These are phyloP conservation scores for Saturnispora besseyi DNA, from an alignment of 805 yeast species.

Conservation along the genomic window DNA sequence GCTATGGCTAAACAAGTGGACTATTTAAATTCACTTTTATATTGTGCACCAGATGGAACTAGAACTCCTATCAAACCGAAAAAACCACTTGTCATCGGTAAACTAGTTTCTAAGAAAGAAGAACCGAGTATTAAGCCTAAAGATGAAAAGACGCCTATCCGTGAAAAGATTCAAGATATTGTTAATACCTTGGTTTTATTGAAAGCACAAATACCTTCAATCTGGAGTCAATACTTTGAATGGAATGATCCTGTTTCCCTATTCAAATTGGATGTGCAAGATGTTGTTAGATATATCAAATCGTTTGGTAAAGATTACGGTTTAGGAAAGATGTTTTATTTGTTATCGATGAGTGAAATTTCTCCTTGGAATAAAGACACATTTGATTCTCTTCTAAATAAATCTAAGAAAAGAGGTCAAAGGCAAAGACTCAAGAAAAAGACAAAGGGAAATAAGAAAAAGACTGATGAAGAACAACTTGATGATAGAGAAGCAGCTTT, in stretches of 20 bases:
- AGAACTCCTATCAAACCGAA: background rate
- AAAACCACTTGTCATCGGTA: background rate
- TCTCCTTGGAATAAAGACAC: slow-evolving; percentile 45
- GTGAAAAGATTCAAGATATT: slow-evolving; percentile 41
- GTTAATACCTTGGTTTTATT: slow-evolving; percentile 68
- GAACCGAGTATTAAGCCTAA: slow-evolving; percentile 32
- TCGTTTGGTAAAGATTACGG: slow-evolving; percentile 49
- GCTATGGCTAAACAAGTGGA: slow-evolving; percentile 41
- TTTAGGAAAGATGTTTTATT: slow-evolving; percentile 48
- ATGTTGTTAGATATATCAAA: slow-evolving; percentile 43
- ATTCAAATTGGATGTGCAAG: slow-evolving; percentile 37
- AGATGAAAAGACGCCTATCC: slow-evolving; percentile 30
- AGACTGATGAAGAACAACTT: slow-evolving; percentile 12
- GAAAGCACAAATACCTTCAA: slow-evolving; percentile 47
- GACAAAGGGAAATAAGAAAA: slow-evolving; percentile 10
- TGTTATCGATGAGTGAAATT: slow-evolving; percentile 56
- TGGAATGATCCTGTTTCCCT: slow-evolving; percentile 53
- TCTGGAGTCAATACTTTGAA: slow-evolving; percentile 70
- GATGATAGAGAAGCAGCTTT: slow-evolving; percentile 10
- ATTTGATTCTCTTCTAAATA: slow-evolving; percentile 18
- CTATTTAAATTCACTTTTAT: slow-evolving; percentile 29
- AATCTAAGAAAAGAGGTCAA: slow-evolving; percentile 13
- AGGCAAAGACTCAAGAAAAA: slow-evolving; percentile 14
- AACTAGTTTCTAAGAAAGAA: background rate
- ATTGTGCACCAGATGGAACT: slow-evolving; percentile 8